These are phyloP conservation scores for Didymella exigua DNA, from an alignment of 2,329 filamentous ascomycete species.

Conservation along the genomic window DNA sequence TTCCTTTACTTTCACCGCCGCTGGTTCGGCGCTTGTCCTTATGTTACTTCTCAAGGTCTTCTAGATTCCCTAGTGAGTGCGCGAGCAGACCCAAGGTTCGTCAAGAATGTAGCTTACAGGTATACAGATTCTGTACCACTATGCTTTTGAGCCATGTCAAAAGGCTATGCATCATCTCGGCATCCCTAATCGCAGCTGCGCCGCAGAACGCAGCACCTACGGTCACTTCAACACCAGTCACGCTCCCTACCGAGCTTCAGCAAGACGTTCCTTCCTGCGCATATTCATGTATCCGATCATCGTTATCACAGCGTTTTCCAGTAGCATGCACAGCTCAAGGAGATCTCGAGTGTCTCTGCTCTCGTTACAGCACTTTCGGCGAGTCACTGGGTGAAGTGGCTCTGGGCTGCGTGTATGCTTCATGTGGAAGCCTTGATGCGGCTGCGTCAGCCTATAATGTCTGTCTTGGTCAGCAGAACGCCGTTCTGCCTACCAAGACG, in stretches of 20 bases:
- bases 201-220: constrained; percentile 35
- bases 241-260: constrained; percentile 39
- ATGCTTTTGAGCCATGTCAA: constrained; percentile 47
- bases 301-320: constrained; percentile 43
- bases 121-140: constrained; percentile 44
- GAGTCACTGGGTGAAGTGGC: constrained; percentile 48
- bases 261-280: constrained; percentile 44
- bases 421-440: constrained; percentile 34
- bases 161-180: constrained; percentile 46
- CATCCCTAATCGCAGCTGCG: constrained; percentile 43
- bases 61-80: constrained; percentile 42
- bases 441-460: constrained; percentile 44
- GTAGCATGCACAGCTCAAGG: constrained; percentile 41
- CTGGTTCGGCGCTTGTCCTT: constrained; percentile 45
- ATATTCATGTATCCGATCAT: constrained; percentile 43
- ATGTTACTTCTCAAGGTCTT: constrained; percentile 35
- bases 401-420: constrained; percentile 45
- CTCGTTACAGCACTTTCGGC: constrained; percentile 45
- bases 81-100: constrained; percentile 6
- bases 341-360: constrained; percentile 46
- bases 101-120: constrained; percentile 38
- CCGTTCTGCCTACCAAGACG: constrained; percentile 46
- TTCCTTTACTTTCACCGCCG: constrained; percentile 41
- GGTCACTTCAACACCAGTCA: constrained; percentile 25
- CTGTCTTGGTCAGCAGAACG: constrained; percentile 43